These are phyloP conservation scores for Saccharomyces eubayanus DNA, from an alignment of 805 yeast species.

Conservation along the genomic window DNA sequence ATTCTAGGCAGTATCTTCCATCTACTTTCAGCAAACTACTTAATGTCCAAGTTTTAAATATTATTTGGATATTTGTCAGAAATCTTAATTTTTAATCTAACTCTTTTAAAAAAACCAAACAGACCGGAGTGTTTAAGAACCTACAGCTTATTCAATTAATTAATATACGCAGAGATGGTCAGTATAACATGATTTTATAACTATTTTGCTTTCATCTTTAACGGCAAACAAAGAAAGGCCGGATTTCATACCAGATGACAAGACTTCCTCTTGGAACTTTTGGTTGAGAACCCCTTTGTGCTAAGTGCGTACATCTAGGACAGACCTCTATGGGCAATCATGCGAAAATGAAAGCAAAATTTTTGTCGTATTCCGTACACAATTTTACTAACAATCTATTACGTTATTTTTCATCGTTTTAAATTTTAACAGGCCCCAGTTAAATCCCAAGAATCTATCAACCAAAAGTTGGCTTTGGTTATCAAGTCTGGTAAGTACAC, in stretches of 20 bases:
- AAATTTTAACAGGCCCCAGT: constrained; percentile 70
- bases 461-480: constrained; percentile 95
- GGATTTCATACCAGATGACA: background rate
- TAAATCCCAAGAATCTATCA: constrained; percentile 85
- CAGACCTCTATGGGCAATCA: background rate
- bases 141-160: constrained; percentile 21
- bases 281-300: background rate
- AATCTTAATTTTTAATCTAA: background rate
- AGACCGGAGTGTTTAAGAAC: constrained; percentile 86
- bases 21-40: background rate
- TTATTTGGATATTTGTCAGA: background rate
- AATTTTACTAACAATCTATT: constrained; percentile 7
- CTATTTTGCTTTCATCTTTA: background rate
- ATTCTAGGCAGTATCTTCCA: background rate
- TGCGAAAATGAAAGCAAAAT: background rate
- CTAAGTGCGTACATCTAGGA: background rate
- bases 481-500: constrained; percentile 99
- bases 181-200: constrained; percentile 39
- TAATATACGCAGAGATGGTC: constrained; percentile 92
- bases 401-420: constrained; percentile 33
- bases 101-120: constrained; percentile 5
- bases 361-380: constrained; percentile 5
- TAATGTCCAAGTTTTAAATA: background rate
- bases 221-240: background rate
- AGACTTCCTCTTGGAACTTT: background rate